A percentile compares a stretch with the other conserved stretches of the same genome.
phyloP scores from a whole-genome alignment of 768 basidiomycete species.

The Lactarius evosmus region DNA sequence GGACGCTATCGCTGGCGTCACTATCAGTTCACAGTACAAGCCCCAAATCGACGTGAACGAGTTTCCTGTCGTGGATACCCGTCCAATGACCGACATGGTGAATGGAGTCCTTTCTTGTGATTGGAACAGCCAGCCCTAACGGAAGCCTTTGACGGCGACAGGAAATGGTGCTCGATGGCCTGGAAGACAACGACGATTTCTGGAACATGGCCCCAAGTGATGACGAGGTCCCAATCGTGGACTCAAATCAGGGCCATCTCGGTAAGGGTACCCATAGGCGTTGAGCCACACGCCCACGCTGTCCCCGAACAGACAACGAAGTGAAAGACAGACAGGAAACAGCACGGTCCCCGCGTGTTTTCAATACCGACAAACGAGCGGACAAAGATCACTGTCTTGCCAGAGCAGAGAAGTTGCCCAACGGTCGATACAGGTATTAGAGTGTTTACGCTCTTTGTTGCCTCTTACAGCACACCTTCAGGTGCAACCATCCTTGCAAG shows the following conservation, averaged over 20 bases:
- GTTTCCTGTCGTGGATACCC: constrained; percentile 69
- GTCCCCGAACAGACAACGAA: background rate
- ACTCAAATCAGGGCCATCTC: constrained; percentile 36
- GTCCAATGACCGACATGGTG: constrained; percentile 62
- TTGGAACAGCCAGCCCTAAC: background rate
- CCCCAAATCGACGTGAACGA: constrained; percentile 51
- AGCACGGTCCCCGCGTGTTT: background rate
- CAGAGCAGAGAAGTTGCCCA: constrained; percentile 44
- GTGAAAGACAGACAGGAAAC: background rate
- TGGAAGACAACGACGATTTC: constrained; percentile 67
- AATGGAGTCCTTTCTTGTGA: constrained; percentile 16
- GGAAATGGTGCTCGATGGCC: constrained; percentile 63
- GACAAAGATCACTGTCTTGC: background rate
- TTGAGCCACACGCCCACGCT: background rate
- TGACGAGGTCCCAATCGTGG: constrained; percentile 30
- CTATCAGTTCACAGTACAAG: constrained; percentile 50
- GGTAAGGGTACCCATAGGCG: constrained; percentile 25
- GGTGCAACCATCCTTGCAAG: constrained; percentile 80
- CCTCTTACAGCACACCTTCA: constrained; percentile 30
- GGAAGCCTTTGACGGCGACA: constrained; percentile 31
- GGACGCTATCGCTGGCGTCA: constrained; percentile 74
- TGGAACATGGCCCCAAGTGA: constrained; percentile 50
- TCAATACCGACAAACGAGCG: background rate
- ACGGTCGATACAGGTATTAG: constrained; percentile 56
- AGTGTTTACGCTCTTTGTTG: background rate